phyloP scores from a whole-genome alignment of 108 stramenopile genomes.

The Pseudonitzschia pungens region DNA sequence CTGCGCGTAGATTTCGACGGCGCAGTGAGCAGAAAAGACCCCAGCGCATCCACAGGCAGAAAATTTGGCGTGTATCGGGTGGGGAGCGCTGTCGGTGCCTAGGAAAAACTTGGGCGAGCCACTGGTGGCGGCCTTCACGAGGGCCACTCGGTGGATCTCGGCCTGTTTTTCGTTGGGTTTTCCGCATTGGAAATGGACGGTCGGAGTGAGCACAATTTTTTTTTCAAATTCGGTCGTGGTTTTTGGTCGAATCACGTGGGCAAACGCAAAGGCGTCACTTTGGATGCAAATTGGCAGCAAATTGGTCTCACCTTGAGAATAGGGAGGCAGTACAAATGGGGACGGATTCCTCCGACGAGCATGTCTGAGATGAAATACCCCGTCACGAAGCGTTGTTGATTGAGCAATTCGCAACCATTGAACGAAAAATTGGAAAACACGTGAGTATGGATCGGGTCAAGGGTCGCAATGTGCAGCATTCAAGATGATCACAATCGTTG shows the following conservation, averaged over 20 bases:
- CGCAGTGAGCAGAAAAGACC: slow-evolving; percentile 93
- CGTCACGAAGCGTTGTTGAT: neutral
- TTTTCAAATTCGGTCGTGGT: neutral
- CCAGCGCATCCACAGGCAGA: slow-evolving; percentile 96
- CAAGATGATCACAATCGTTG: too few relatives aligned
- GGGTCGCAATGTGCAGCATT: too few relatives aligned
- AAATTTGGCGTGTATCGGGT: slow-evolving; percentile 79
- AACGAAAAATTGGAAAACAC: neutral
- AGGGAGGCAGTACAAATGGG: slow-evolving; percentile 98
- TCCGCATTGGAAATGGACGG: too few relatives aligned
- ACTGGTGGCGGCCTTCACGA: slow-evolving; percentile 88
- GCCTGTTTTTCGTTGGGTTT: slow-evolving; percentile 29
- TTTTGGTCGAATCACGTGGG: neutral
- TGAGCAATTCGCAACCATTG: neutral
- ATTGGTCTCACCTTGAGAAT: slow-evolving; percentile 75
- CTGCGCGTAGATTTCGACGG: slow-evolving; percentile 94
- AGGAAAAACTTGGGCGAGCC: slow-evolving; percentile 94
- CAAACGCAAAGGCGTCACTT: too few relatives aligned
- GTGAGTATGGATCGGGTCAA: slow-evolving; percentile 2
- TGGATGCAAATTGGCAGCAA: neutral
- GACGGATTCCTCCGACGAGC: slow-evolving; percentile 91
- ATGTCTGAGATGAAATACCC: slow-evolving; percentile 34
- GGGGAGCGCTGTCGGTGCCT: slow-evolving; percentile 98
- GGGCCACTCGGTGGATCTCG: slow-evolving; percentile 91
- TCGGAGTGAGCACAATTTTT: too few relatives aligned